These are phyloP conservation scores for Talaromyces wortmannii DNA, from an alignment of 495 filamentous ascomycete genomes.

Conservation along the genomic window DNA sequence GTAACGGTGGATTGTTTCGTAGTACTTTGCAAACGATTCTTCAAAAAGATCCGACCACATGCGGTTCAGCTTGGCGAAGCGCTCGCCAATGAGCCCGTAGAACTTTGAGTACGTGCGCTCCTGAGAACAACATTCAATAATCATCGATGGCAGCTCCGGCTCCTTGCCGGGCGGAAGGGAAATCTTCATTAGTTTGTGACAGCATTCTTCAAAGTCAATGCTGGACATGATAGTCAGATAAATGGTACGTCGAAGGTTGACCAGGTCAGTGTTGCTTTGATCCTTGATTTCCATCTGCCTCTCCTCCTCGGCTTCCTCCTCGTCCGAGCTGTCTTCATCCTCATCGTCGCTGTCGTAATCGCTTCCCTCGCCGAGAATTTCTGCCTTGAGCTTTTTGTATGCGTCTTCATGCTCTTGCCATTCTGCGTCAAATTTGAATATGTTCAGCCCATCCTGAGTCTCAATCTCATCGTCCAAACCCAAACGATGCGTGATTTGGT, in stretches of 20 bases:
- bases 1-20: conserved; percentile 94
- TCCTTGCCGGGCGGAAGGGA: conserved; percentile 84
- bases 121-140: conserved; percentile 92
- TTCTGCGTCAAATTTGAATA: conserved; percentile 89
- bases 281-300: conserved; percentile 89
- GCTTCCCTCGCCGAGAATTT: conserved; percentile 89
- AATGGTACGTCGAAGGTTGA: conserved; percentile 88
- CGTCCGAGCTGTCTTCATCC: conserved; percentile 66
- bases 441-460: conserved; percentile 76
- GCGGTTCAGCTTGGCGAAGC: conserved; percentile 91
- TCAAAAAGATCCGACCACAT: conserved; percentile 92
- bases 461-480: conserved; percentile 77
- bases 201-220: conserved; percentile 90
- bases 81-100: conserved; percentile 87
- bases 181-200: conserved; percentile 92
- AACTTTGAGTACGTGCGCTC: conserved; percentile 96
- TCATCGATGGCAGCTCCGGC: conserved; percentile 86
- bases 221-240: conserved; percentile 97
- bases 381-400: conserved; percentile 82
- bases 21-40: conserved; percentile 81
- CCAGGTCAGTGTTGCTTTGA: conserved; percentile 89
- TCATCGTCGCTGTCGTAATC: conserved; percentile 70
- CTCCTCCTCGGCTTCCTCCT: conserved; percentile 73
- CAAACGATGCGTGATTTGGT: conserved; percentile 86
- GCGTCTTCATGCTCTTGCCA: conserved; percentile 88